A percentile compares a stretch with the other conserved stretches of the same genome.
Conservation (phyloP, 495 filamentous ascomycete genomes). For the Chaetomium fimeti region DNA sequence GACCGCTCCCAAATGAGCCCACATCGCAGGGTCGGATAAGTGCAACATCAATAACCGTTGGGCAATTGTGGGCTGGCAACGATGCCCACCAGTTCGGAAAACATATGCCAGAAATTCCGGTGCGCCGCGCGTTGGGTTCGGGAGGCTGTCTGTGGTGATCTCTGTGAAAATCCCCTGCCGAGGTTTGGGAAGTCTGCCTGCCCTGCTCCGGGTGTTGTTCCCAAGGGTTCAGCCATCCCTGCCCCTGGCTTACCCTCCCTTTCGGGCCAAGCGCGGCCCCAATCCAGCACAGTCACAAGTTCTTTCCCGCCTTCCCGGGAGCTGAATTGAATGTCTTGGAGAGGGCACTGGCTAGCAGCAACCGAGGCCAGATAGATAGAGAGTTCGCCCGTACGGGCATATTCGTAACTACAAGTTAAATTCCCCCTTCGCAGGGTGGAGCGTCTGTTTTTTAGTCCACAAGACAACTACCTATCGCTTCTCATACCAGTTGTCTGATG, state of each 20-base stretch:
- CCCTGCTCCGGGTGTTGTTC: background rate
- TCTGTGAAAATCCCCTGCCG: constrained; percentile 21
- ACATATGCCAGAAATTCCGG: constrained; percentile 4
- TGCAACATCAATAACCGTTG: constrained; percentile 21
- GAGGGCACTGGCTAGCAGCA: no score
- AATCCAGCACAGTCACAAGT: background rate
- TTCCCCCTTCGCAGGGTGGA: no score
- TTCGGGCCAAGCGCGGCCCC: constrained; percentile 23
- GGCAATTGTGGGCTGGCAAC: constrained; percentile 6
- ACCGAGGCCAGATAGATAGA: no score
- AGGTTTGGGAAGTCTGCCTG: background rate
- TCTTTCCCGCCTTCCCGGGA: background rate
- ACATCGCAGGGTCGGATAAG: constrained; percentile 21
- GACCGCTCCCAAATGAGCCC: constrained; percentile 20
- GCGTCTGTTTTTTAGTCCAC: no score
- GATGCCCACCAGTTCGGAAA: constrained; percentile 9
- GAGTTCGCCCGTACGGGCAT: no score
- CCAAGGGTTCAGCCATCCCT: background rate
- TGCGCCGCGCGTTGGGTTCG: constrained; percentile 8
- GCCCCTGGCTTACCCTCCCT: constrained; percentile 6
- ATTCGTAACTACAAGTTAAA: no score
- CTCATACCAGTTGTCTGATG: no score
- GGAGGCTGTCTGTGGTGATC: background rate
- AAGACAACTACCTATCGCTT: no score
- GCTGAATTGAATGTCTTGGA: background rate